phyloP scores from a whole-genome alignment of 106 monocot genomes.

The Apostasia shenzhenica region DNA sequence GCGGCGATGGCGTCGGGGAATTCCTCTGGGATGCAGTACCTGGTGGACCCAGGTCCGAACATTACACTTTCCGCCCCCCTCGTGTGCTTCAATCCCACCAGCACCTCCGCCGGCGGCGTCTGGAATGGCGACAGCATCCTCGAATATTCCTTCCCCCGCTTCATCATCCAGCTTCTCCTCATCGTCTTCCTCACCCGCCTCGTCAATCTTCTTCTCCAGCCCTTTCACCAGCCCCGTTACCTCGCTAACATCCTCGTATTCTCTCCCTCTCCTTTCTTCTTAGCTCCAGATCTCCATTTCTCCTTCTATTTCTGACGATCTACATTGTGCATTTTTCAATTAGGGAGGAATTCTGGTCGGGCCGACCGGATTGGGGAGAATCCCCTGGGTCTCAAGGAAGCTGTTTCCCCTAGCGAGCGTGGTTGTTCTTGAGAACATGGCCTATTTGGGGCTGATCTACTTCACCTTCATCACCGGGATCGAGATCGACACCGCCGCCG shows the following conservation, averaged over 20 bases:
- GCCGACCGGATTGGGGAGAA: conserved; percentile 5
- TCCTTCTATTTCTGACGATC: neutral
- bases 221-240: conserved; percentile 33
- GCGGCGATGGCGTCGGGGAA: neutral
- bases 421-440: neutral
- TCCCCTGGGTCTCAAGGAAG: conserved; percentile 1
- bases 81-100: conserved; percentile 7
- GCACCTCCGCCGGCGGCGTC: conserved; percentile 8
- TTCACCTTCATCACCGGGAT: conserved; percentile 30
- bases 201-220: conserved; percentile 26
- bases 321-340: neutral
- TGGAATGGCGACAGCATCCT: conserved; percentile 27
- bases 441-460: conserved; percentile 37
- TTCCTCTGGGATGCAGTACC: conserved; percentile 1
- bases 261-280: neutral
- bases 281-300: neutral
- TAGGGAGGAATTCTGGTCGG: conserved; percentile 16
- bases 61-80: neutral
- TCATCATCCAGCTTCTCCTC: conserved; percentile 24
- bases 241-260: conserved; percentile 34
- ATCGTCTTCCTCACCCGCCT: conserved; percentile 21
- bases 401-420: neutral
- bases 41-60: neutral
- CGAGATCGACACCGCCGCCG: conserved; percentile 15
- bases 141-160: conserved; percentile 16